Evolutionary conservation across 2,329 filamentous ascomycete species (phyloP).

Genomic region (Aspergillus arachidicola): DNA sequence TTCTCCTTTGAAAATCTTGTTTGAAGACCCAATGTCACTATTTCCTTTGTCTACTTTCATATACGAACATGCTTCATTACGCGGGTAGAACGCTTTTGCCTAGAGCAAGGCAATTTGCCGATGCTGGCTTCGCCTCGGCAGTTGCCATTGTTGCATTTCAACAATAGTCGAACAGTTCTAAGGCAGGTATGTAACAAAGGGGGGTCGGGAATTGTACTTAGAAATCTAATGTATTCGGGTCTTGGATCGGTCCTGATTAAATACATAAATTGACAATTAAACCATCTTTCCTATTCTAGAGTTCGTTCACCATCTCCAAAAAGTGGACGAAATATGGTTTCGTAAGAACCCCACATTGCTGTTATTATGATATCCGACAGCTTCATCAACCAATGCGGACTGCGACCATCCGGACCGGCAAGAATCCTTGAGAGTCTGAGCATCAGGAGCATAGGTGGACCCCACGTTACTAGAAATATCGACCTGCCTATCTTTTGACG

Average conservation of each 20-base stretch:
- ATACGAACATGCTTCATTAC: slow-evolving; percentile 5
- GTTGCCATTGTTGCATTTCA: neutral
- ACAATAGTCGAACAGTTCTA: neutral
- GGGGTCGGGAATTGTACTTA: neutral
- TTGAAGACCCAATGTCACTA: slow-evolving; percentile 42
- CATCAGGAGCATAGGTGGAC: slow-evolving; percentile 61
- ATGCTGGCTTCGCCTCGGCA: neutral
- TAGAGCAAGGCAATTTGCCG: neutral
- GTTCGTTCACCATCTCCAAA: slow-evolving; percentile 89
- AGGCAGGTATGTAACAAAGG: neutral
- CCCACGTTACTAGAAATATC: slow-evolving; percentile 63
- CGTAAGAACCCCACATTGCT: slow-evolving; percentile 66
- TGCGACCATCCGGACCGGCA: slow-evolving; percentile 66
- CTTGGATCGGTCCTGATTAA: neutral
- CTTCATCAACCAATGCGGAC: slow-evolving; percentile 67
- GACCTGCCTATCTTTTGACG: slow-evolving; percentile 68
- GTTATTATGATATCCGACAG: slow-evolving; percentile 57
- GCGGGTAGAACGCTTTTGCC: neutral
- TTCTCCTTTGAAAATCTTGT: slow-evolving; percentile 42
- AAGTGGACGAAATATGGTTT: slow-evolving; percentile 61
- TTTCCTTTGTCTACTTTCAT: slow-evolving; percentile 38
- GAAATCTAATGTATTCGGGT: neutral
- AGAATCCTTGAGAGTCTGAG: slow-evolving; percentile 48
- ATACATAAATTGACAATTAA: neutral
- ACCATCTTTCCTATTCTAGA: slow-evolving; percentile 23